Percentiles rank a stretch among this genome's conserved stretches.
phyloP scores from a whole-genome alignment of 2,329 filamentous ascomycete species.

The Botryotinia globosa region DNA sequence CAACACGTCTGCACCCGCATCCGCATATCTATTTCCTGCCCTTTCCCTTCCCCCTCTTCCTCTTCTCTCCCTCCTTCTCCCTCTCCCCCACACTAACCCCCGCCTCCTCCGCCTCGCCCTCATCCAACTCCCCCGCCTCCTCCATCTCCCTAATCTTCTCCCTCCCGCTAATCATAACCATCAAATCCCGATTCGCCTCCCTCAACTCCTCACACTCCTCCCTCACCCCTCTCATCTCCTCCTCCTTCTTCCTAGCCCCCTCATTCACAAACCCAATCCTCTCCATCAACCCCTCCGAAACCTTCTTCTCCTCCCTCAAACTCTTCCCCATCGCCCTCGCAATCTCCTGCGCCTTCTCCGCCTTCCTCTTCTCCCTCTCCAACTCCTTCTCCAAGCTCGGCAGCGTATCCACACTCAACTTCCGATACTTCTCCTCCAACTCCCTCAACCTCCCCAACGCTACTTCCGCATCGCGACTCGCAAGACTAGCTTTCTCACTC shows the following conservation, averaged over 20 bases:
- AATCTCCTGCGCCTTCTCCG: constrained; percentile 69
- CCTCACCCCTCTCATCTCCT: constrained; percentile 69
- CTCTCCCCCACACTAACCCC: constrained; percentile 50
- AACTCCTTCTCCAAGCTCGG: constrained; percentile 70
- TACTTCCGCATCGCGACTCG: constrained; percentile 49
- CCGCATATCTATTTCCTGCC: constrained; percentile 25
- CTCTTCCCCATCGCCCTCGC: constrained; percentile 72
- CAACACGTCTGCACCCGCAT: not conserved
- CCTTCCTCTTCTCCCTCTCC: constrained; percentile 64
- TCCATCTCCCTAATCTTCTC: constrained; percentile 72
- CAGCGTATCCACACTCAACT: constrained; percentile 52
- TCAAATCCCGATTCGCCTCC: constrained; percentile 84
- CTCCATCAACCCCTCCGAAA: constrained; percentile 76
- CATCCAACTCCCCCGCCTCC: constrained; percentile 55
- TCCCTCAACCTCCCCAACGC: constrained; percentile 49
- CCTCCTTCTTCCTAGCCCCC: constrained; percentile 56
- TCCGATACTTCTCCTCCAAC: constrained; percentile 54
- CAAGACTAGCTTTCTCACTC: constrained; percentile 61
- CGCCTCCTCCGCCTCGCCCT: constrained; percentile 73
- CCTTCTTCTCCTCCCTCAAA: constrained; percentile 81
- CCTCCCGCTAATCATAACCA: constrained; percentile 81
- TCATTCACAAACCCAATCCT: constrained; percentile 73
- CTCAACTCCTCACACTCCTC: constrained; percentile 84
- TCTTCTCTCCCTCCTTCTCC: constrained; percentile 29
- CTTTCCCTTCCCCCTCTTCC: constrained; percentile 34